A percentile compares a stretch with the other conserved stretches of the same genome.
These are phyloP conservation scores for Cyclostephanos tholiformis DNA, from an alignment of 108 stramenopile species.

Conservation along the genomic window DNA sequence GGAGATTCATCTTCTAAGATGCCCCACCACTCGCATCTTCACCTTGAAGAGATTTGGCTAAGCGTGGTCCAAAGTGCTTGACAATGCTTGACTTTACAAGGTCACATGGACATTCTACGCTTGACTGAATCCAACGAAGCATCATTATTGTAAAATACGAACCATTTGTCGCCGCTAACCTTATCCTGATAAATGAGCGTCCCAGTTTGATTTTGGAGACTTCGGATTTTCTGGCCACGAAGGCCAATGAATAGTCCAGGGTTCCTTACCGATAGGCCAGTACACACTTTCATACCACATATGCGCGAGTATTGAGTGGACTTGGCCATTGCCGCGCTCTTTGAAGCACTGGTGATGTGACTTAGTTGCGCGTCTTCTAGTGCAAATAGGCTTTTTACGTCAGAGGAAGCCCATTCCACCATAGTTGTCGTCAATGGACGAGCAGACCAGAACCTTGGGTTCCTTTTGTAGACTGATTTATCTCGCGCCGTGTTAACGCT, in stretches of 20 bases:
- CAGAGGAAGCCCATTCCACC: conserved; percentile 32
- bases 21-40: no score
- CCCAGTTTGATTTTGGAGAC: conserved; percentile 5
- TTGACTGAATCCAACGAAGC: no score
- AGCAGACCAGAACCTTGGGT: conserved; percentile 46
- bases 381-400: background rate
- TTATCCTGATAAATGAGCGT: no score
- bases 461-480: conserved; percentile 32
- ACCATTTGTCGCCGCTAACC: no score
- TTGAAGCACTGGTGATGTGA: background rate
- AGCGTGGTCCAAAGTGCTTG: no score
- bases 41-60: no score
- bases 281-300: conserved; percentile 27
- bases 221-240: conserved; percentile 36
- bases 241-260: conserved; percentile 44
- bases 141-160: no score
- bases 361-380: conserved; percentile 32
- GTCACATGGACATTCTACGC: no score
- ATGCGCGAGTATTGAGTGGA: conserved; percentile 18
- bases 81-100: no score
- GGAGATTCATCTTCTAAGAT: no score
- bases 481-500: conserved; percentile 27
- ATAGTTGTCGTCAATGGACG: conserved; percentile 33
- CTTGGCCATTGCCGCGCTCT: conserved; percentile 14
- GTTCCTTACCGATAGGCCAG: conserved; percentile 14